Evolutionary conservation across 2,329 filamentous ascomycete species (phyloP), one percentile per base, ranked within the genome.

Genomic region (Clarireedia monteithiana): DNA sequence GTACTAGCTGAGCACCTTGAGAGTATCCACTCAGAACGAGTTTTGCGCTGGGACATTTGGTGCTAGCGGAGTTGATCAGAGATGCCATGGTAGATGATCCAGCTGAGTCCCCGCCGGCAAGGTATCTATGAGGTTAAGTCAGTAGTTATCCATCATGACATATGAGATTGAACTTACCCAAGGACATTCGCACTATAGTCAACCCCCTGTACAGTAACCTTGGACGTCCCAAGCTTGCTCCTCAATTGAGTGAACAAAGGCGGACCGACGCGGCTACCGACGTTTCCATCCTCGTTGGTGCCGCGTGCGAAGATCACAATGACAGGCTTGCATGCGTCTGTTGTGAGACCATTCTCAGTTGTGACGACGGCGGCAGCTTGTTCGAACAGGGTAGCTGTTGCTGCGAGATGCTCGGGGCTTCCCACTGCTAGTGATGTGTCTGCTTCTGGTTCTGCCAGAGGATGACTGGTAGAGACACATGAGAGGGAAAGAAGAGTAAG

Each of bases 231-330:
- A n/a, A 61, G 57, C 4, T 17, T 14, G 0, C 34, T 30, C 39
- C 63, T 64, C 44, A 69, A 56, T 1, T 65, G 58, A 15, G 65
- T 59, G 54, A 69, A 68, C 49, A 68, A 63, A 7, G 66, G 65
- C 7, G 69, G 67, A 5, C 69, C 69, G 6, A 65, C 67, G 2
- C 68, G 55, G 10, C 64, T 62, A 0, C 70, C 71, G 63, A 79
- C 73, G 62, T 77, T 76, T 15, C 76, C 76, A 7, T 66, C 61
- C 61, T 79, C 76, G 14, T 71, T 74, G 7, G 75, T 77, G 17
- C 74, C 76, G 48, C 76, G 72, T 6, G 76, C 75, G 58, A 74
- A 78, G 47, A 78, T 73, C 50, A 78, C 46, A 44, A 55, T 55
- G 7, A 55, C 52, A 5, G 52, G n/a, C 6, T 55, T 55, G 1